phyloP scores from a whole-genome alignment of 1,139 yeast species.

The Arxiozyma slooffiae region DNA sequence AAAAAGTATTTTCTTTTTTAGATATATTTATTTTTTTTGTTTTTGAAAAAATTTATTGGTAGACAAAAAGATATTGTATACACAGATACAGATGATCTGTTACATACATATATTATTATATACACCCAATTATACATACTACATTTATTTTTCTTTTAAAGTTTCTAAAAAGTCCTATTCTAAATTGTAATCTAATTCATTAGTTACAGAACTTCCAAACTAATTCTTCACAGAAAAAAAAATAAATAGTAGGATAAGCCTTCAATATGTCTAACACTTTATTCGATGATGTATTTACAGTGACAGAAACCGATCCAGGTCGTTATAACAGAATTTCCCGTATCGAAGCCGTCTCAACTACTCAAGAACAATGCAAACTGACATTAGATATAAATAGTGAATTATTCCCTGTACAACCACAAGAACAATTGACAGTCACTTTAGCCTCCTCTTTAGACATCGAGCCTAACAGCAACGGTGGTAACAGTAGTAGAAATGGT shows the following conservation, averaged over 20 bases:
- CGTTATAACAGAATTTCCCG: constrained; percentile 90
- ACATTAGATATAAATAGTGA: constrained; percentile 90
- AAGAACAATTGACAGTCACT: constrained; percentile 80
- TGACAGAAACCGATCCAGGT: constrained; percentile 77
- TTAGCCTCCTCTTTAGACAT: constrained; percentile 64
- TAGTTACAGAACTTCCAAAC: background rate
- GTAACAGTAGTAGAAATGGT: constrained; percentile 47
- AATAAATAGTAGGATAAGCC: background rate
- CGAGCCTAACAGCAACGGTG: constrained; percentile 37
- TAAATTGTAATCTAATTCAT: no score
- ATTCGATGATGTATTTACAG: constrained; percentile 87
- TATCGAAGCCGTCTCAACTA: constrained; percentile 77
- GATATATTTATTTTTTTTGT: background rate
- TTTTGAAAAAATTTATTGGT: background rate
- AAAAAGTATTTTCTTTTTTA: no score
- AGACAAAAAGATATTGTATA: no score
- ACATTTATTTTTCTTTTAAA: no score
- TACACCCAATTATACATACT: no score
- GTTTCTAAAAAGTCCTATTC: no score
- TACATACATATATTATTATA: no score
- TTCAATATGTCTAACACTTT: constrained; percentile 64
- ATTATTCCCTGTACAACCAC: constrained; percentile 71
- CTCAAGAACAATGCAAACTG: constrained; percentile 72
- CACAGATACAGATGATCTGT: no score
- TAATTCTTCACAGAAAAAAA: background rate